Evolutionary conservation across 2,329 filamentous ascomycete species (phyloP).

Genomic region (Phialophora macrospora): DNA sequence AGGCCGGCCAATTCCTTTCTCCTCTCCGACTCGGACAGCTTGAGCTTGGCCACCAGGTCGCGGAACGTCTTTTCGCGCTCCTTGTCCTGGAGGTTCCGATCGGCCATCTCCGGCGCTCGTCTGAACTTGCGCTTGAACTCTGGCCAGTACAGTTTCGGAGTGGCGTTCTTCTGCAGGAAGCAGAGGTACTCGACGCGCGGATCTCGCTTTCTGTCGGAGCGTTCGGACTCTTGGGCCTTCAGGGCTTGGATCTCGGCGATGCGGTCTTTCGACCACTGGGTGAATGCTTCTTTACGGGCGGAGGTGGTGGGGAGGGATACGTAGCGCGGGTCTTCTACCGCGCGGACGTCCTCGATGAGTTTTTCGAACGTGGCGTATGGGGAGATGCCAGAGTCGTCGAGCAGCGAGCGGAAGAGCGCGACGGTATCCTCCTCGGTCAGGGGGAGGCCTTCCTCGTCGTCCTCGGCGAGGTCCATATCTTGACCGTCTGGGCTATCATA

Average conservation of each 20-base stretch:
- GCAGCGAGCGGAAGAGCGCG: constrained; percentile 80
- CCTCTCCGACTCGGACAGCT: constrained; percentile 52
- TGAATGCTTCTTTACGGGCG: constrained; percentile 78
- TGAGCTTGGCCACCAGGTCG: constrained; percentile 53
- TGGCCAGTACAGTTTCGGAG: constrained; percentile 92
- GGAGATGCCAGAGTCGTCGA: constrained; percentile 80
- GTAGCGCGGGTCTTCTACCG: constrained; percentile 86
- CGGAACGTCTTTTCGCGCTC: constrained; percentile 57
- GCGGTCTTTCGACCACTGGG: constrained; percentile 78
- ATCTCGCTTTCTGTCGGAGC: constrained; percentile 52
- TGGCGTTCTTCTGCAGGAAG: constrained; percentile 80
- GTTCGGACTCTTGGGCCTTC: constrained; percentile 51
- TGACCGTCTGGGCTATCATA: constrained; percentile 71
- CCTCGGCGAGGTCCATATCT: constrained; percentile 63
- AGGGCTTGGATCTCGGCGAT: constrained; percentile 74
- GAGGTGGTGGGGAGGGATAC: constrained; percentile 81
- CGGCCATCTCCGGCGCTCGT: constrained; percentile 74
- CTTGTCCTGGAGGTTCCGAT: constrained; percentile 52
- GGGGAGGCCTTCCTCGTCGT: constrained; percentile 71
- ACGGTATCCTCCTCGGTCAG: constrained; percentile 77
- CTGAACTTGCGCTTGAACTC: constrained; percentile 93
- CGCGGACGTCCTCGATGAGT: constrained; percentile 76
- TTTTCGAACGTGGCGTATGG: constrained; percentile 94
- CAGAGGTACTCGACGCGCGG: constrained; percentile 80
- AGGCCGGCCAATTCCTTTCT: constrained; percentile 54